Conservation (phyloP, 1,284 basidiomycete genomes). For the Tausonia pullulans region DNA sequence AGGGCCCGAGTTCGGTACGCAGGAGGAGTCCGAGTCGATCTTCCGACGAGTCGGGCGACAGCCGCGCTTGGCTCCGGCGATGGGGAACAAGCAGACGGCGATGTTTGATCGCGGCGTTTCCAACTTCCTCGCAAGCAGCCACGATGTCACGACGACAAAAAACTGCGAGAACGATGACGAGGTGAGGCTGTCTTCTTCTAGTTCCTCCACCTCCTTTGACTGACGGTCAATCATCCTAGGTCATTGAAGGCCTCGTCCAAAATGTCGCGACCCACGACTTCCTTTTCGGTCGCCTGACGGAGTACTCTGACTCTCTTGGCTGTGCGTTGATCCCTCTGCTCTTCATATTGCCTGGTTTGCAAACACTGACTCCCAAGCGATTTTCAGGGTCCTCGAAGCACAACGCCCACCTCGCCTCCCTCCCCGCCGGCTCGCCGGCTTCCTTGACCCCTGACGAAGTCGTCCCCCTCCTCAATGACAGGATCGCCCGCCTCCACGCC, state of each 20-base stretch:
- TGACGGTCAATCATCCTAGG: conserved; percentile 22
- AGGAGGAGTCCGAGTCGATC: conserved; percentile 64
- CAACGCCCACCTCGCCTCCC: background rate
- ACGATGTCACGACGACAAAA: background rate
- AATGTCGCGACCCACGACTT: conserved; percentile 59
- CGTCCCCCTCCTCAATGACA: conserved; percentile 45
- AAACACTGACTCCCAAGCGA: too few relatives aligned
- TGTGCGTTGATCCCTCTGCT: conserved; percentile 44
- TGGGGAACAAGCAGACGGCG: conserved; percentile 39
- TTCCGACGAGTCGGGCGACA: conserved; percentile 40
- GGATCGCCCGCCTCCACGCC: conserved; percentile 51
- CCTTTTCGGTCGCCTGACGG: conserved; percentile 67
- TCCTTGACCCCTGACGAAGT: conserved; percentile 17
- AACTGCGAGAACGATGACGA: conserved; percentile 61
- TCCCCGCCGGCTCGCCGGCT: background rate
- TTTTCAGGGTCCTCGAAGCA: background rate
- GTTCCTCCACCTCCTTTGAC: background rate
- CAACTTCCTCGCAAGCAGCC: conserved; percentile 1
- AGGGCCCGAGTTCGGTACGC: conserved; percentile 71
- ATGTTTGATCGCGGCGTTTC: conserved; percentile 67
- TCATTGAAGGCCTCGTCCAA: conserved; percentile 52
- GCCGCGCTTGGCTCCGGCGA: conserved; percentile 22
- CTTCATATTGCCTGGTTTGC: too few relatives aligned
- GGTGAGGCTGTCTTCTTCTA: conserved; percentile 22
- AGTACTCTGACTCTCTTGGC: conserved; percentile 57